Evolutionary conservation across 495 filamentous ascomycete species (phyloP), one percentile per base, ranked within the genome.

Genomic region (Cercophora samala): DNA sequence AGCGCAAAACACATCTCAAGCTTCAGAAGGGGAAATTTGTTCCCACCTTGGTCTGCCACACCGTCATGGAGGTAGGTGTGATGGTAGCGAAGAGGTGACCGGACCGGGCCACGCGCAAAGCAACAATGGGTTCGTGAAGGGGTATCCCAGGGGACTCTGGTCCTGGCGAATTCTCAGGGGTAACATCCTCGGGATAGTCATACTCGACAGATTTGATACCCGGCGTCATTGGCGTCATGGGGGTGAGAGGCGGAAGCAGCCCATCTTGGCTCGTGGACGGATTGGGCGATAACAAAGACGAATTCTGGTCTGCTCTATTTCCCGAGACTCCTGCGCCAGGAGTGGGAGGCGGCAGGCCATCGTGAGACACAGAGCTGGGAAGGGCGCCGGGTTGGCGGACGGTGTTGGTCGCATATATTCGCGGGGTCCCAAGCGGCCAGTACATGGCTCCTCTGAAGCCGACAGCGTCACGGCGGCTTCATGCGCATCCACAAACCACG

Each of bases 41-140:
- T 19, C 72, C 66, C 85, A 93, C 93, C 83, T 92, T 93, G 63
- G 91, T 94, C 79, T 99, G 96, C 96, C 96, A 99, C 65, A 98
- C 84, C 19, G 89, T 91, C 73, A 98, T 84, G 4, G 89, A 89
- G 8, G 89, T 89, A 5, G 84, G 78, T 1, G 95, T 97, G 73
- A 98, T 91, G 17, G 91, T 92, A 59, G 90, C 91, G 80, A 99
- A 97, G 65, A 97, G 80, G 74, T 91, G 88, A 9, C 95, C 96
- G 67, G 84, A 89, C 52, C 95, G 87, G 3, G 93, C 91, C 9
- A 93, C 86, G 65, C 87, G 88, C 37, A 97, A 83, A 19, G 89
- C 90, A 66, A 90, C 80, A 60, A 97, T 88, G 65, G 85, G 80
- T 73, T 88, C 84, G 66, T 84, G 81, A 68, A 77, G 56, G 63